Evolutionary conservation across 2,329 filamentous ascomycete species (phyloP), one percentile per base, ranked within the genome.

Genomic region (Colletotrichum endophyticum): DNA sequence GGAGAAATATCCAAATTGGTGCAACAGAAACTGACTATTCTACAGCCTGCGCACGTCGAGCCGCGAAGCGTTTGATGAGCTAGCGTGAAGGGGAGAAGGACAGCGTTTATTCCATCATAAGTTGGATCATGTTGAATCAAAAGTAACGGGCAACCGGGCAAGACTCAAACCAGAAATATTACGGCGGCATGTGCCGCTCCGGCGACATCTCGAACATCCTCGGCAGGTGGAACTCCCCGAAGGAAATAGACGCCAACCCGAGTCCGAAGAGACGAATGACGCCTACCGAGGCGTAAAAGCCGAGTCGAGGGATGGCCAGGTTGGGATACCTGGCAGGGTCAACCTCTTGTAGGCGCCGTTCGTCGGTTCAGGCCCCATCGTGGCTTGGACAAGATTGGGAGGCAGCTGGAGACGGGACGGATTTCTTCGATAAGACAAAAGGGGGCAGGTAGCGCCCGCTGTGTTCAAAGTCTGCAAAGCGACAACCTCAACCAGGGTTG

Each of bases 41-140:
- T 27, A 36, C 73, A 91, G 90, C 90, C 90, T 76, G 90, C 90
- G 27, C 88, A 85, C 78, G 87, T 91, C 56, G 88, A 90, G 71
- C 90, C 90, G 59, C 90, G 91, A 81, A 92, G 90, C 81, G 89
- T 91, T 80, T 91, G 72, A 76, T 76, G 70, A 73, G 66, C 27
- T 34, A 59, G 34, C 15, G 44, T 25, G 63, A n/a, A 39, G 73
- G 70, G 70, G 63, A 75, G 73, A 73, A 57, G 73, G 73, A 73
- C 63, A 68, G 53, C 70, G 56, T 30, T 61, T 68, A 36, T 53
- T 75, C 61, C 63, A 68, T 59, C 64, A 27, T 61, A 30, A 39
- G 44, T 66, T 74, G 74, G 71, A 70, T 74, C 34, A 69, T 62
- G 27, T 73, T 66, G 73, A 61, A 66, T 70, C 73, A 74, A 44